Conservation (phyloP, 495 filamentous ascomycete genomes). For the Hyaloscypha bicolor region DNA sequence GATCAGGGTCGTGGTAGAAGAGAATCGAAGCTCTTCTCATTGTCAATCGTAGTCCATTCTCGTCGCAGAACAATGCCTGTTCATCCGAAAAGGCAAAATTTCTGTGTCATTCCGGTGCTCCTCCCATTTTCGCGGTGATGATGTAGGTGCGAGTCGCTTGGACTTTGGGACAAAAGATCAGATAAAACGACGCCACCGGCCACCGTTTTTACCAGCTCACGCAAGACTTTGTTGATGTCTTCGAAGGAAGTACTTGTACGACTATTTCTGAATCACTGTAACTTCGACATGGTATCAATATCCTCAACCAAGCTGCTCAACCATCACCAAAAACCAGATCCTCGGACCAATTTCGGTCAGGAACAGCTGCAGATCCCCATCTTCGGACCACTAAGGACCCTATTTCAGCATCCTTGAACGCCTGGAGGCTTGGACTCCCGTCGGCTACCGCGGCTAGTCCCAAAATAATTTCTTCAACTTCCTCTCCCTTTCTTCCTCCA, state of each 20-base stretch:
- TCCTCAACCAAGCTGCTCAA: background rate
- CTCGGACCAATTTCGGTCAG: background rate
- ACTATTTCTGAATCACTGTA: background rate
- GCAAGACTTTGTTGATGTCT: too few species aligned
- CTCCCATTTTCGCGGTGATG: slow-evolving; percentile 2
- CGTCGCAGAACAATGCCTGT: background rate
- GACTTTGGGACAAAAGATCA: background rate
- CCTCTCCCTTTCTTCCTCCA: slow-evolving; percentile 39
- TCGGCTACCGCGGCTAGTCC: slow-evolving; percentile 7
- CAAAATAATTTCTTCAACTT: slow-evolving; percentile 40
- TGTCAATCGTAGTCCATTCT: slow-evolving; percentile 13
- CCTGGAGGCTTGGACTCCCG: background rate
- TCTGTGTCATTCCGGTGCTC: background rate
- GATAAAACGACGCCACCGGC: background rate
- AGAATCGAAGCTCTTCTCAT: slow-evolving; percentile 14
- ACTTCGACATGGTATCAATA: background rate
- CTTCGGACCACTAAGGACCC: background rate
- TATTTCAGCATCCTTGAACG: background rate
- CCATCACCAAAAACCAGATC: background rate
- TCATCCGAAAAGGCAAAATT: slow-evolving; percentile 10
- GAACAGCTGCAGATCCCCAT: background rate
- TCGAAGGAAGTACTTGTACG: background rate
- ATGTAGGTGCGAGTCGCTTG: slow-evolving; percentile 13
- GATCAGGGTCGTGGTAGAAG: slow-evolving; percentile 10
- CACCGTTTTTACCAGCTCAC: background rate